Conservation (phyloP, 2,329 filamentous ascomycete genomes). For the Alternaria metachromatica region DNA sequence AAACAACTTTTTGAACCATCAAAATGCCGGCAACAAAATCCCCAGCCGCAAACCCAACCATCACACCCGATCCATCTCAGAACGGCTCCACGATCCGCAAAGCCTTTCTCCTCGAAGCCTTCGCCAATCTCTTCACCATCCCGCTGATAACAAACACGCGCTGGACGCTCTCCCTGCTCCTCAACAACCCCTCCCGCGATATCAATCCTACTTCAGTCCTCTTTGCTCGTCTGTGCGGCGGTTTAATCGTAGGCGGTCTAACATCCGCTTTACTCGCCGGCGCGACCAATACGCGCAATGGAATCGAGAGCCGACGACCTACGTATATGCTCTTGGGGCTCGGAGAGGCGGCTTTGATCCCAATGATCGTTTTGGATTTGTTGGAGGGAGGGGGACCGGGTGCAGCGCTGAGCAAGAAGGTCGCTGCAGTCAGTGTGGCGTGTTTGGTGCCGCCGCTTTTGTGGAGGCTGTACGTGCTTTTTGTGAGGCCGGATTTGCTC, state of each 20-base stretch:
- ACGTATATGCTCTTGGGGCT: constrained; percentile 32
- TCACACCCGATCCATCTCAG: constrained; percentile 19
- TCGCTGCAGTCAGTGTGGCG: constrained; percentile 22
- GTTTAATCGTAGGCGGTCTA: constrained; percentile 30
- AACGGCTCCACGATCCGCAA: constrained; percentile 31
- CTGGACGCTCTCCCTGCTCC: constrained; percentile 27
- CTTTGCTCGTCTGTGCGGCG: constrained; percentile 33
- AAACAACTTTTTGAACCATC: not conserved
- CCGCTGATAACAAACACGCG: constrained; percentile 33
- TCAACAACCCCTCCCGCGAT: constrained; percentile 24
- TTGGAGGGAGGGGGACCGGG: constrained; percentile 19
- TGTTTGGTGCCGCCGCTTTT: constrained; percentile 27
- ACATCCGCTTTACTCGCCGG: constrained; percentile 32
- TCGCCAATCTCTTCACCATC: constrained; percentile 36
- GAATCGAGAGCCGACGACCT: constrained; percentile 30
- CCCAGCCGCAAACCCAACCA: constrained; percentile 26
- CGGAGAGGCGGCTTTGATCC: constrained; percentile 30
- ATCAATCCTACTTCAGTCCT: constrained; percentile 32
- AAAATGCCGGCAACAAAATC: constrained; percentile 20
- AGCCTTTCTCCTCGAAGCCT: constrained; percentile 35
- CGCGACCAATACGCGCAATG: constrained; percentile 32
- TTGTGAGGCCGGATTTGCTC: constrained; percentile 29
- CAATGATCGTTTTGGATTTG: constrained; percentile 27
- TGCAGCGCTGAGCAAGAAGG: constrained; percentile 28
- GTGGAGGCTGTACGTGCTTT: constrained; percentile 35